Percentiles rank a stretch among this genome's conserved stretches.
These are phyloP conservation scores for Penicillium nucicola DNA, from an alignment of 495 filamentous ascomycete genomes.

Conservation along the genomic window DNA sequence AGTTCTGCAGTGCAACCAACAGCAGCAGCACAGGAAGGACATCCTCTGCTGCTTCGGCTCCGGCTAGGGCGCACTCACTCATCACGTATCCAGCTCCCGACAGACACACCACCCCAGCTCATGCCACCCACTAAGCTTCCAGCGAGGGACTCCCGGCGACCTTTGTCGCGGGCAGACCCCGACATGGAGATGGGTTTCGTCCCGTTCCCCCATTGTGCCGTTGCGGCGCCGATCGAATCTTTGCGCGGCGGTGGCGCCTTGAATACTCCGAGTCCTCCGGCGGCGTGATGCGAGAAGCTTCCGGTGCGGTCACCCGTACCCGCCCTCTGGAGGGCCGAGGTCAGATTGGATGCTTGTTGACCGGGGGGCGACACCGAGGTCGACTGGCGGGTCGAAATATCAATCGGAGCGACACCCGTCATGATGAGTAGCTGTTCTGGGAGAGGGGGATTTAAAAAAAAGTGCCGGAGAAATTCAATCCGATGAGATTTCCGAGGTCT, in stretches of 20 bases:
- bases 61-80: conserved; percentile 69
- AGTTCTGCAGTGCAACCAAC: conserved; percentile 25
- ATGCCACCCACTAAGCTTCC: conserved; percentile 88
- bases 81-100: conserved; percentile 95
- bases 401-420: conserved; percentile 58
- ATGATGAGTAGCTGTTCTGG: conserved; percentile 25
- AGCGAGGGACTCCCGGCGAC: conserved; percentile 78
- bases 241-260: conserved; percentile 55
- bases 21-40: conserved; percentile 8
- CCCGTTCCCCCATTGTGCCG: conserved; percentile 62
- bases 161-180: conserved; percentile 68
- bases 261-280: conserved; percentile 56
- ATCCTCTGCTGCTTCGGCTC: conserved; percentile 1
- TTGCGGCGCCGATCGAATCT: conserved; percentile 65
- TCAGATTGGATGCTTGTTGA: conserved; percentile 60
- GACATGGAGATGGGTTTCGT: conserved; percentile 84
- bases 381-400: conserved; percentile 60
- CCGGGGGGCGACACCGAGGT: conserved; percentile 60
- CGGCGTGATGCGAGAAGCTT: conserved; percentile 40
- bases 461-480: neutral
- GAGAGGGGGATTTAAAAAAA: too few relatives aligned
- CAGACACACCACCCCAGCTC: conserved; percentile 97
- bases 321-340: conserved; percentile 55
- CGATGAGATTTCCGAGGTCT: neutral
- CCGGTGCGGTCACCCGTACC: conserved; percentile 39